Conservation (phyloP, 2,329 filamentous ascomycete genomes). For the Cladosporium velox region DNA sequence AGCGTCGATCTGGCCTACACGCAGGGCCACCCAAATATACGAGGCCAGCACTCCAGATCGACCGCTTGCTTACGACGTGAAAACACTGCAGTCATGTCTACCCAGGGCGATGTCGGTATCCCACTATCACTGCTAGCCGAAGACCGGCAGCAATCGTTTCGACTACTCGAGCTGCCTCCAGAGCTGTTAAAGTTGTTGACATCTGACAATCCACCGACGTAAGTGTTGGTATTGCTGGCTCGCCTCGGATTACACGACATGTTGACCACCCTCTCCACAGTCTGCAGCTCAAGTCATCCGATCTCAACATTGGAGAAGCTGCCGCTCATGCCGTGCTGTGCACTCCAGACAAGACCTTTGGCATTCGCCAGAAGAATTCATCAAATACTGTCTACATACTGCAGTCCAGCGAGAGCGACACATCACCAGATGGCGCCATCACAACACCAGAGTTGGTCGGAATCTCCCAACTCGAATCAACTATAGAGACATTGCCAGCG, state of each 20-base stretch:
- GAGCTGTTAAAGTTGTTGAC: conserved; percentile 58
- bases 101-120: conserved; percentile 44
- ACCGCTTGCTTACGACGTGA: neutral
- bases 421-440: neutral
- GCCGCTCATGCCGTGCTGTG: conserved; percentile 57
- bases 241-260: neutral
- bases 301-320: conserved; percentile 31
- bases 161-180: conserved; percentile 61
- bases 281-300: conserved; percentile 44
- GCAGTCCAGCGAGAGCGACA: conserved; percentile 34
- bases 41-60: neutral
- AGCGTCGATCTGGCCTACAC: neutral
- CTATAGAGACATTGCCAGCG: conserved; percentile 44
- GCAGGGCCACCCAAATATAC: neutral
- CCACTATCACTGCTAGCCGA: conserved; percentile 46
- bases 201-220: conserved; percentile 48
- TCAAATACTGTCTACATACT: conserved; percentile 64
- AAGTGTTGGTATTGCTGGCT: conserved; percentile 25
- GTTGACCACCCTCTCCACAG: conserved; percentile 28
- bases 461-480: conserved; percentile 48
- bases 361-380: conserved; percentile 64
- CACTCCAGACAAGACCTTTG: conserved; percentile 58
- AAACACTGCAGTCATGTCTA: conserved; percentile 41
- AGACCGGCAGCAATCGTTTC: conserved; percentile 54
- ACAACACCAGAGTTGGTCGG: conserved; percentile 32